phyloP scores from a whole-genome alignment of 148 eudicot species.

The Cornus controversa region DNA sequence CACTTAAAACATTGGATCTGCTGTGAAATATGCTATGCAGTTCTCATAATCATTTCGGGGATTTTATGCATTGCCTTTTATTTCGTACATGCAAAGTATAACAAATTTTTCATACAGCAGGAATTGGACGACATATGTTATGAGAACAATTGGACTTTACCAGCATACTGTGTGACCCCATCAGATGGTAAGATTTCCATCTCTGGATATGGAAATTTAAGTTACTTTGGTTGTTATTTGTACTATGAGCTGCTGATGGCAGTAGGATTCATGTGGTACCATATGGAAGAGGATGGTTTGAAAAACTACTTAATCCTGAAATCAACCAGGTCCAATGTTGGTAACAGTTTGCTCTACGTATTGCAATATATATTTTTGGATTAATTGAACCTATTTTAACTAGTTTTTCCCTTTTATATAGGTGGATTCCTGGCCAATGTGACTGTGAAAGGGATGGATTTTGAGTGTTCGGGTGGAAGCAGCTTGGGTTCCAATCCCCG shows the following conservation, averaged over 20 bases:
- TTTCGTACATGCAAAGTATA: neutral
- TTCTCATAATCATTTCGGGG: neutral
- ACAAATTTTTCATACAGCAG: constrained; percentile 34
- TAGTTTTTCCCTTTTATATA: constrained; percentile 1
- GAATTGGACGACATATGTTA: constrained; percentile 58
- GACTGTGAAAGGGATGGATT: constrained; percentile 42
- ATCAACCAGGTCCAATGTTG: too few relatives aligned
- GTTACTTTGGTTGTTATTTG: neutral
- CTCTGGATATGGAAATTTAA: neutral
- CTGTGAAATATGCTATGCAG: neutral
- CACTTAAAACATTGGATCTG: neutral
- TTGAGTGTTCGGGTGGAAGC: constrained; percentile 39
- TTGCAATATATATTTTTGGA: too few relatives aligned
- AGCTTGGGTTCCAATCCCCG: constrained; percentile 21
- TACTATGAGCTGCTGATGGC: too few relatives aligned
- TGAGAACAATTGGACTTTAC: constrained; percentile 55
- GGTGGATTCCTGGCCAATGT: constrained; percentile 49
- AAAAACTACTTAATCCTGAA: too few relatives aligned
- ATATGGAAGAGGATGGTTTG: neutral
- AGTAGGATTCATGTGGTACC: neutral
- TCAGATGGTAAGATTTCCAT: constrained; percentile 44
- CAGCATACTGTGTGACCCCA: constrained; percentile 45
- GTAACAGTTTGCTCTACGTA: too few relatives aligned
- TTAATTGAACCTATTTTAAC: neutral
- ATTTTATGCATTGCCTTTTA: constrained; percentile 4